Percentiles rank a stretch among this genome's conserved stretches.
These are phyloP conservation scores for Russula griseocarnosa DNA, from an alignment of 768 basidiomycete genomes.

Conservation along the genomic window DNA sequence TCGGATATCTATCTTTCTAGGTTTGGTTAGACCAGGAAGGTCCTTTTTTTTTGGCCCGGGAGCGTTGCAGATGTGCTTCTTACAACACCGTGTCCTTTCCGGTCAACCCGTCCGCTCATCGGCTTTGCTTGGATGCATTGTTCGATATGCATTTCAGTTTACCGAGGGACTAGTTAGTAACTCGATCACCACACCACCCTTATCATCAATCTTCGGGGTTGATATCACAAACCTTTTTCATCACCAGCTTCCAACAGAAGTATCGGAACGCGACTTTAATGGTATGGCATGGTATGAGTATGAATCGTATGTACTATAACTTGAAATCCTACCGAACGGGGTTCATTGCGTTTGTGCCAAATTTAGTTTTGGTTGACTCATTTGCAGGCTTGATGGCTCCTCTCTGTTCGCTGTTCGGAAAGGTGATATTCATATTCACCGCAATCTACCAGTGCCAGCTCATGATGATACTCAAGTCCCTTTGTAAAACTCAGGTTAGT, in stretches of 20 bases:
- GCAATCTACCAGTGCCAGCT: conserved; percentile 90
- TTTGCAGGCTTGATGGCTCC: not conserved
- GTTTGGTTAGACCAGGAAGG: conserved; percentile 74
- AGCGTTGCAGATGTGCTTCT: conserved; percentile 49
- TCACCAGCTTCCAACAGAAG: not conserved
- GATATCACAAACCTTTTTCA: not conserved
- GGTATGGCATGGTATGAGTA: not conserved
- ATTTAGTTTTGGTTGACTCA: not conserved
- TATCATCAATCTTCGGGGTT: conserved; percentile 76
- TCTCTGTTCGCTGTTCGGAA: not conserved
- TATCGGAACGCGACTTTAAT: not conserved
- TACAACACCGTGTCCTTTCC: conserved; percentile 75
- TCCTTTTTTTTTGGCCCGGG: conserved; percentile 42
- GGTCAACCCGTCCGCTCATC: conserved; percentile 74
- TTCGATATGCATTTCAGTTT: conserved; percentile 96
- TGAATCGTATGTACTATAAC: too few species aligned
- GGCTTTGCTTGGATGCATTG: conserved; percentile 68
- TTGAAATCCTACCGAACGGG: not conserved
- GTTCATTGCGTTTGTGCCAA: not conserved
- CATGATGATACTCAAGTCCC: conserved; percentile 88
- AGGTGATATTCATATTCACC: conserved; percentile 38
- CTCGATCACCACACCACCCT: conserved; percentile 84
- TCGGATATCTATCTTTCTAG: conserved; percentile 72
- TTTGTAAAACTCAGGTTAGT: conserved; percentile 68
- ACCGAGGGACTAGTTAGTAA: conserved; percentile 76